These are phyloP conservation scores for Magnusiomyces suaveolens DNA, from an alignment of 1,139 yeast genomes.

Conservation along the genomic window DNA sequence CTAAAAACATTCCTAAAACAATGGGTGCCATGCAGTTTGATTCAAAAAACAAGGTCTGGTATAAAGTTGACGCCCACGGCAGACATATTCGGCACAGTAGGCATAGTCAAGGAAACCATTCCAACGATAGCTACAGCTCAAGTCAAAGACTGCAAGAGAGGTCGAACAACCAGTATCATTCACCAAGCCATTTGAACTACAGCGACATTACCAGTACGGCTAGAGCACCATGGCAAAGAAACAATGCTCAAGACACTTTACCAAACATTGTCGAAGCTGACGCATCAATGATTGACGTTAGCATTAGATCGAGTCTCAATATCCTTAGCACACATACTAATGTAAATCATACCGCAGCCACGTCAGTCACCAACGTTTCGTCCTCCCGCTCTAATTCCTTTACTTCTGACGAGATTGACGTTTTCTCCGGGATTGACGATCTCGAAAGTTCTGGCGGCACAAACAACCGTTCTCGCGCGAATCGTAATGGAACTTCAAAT, in stretches of 20 bases:
- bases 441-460: conserved; percentile 4
- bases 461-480: background rate
- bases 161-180: background rate
- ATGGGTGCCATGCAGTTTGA: conserved; percentile 14
- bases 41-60: conserved; percentile 9
- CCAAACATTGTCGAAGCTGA: background rate
- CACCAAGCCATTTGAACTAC: background rate
- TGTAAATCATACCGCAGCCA: background rate
- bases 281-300: background rate
- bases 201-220: background rate
- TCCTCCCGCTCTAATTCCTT: background rate
- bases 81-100: background rate
- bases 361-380: background rate
- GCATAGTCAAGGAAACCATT: background rate
- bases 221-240: background rate
- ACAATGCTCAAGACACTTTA: background rate
- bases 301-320: background rate
- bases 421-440: conserved; percentile 14
- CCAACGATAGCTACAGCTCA: background rate
- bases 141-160: too few species aligned
- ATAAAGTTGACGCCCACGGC: background rate
- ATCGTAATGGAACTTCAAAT: background rate
- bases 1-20: conserved; percentile 6
- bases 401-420: conserved; percentile 9
- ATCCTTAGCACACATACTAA: too few species aligned